Percentiles rank a stretch among this genome's conserved stretches.
These are phyloP conservation scores for Boletus speciosus DNA, from an alignment of 768 basidiomycete species.

Conservation along the genomic window DNA sequence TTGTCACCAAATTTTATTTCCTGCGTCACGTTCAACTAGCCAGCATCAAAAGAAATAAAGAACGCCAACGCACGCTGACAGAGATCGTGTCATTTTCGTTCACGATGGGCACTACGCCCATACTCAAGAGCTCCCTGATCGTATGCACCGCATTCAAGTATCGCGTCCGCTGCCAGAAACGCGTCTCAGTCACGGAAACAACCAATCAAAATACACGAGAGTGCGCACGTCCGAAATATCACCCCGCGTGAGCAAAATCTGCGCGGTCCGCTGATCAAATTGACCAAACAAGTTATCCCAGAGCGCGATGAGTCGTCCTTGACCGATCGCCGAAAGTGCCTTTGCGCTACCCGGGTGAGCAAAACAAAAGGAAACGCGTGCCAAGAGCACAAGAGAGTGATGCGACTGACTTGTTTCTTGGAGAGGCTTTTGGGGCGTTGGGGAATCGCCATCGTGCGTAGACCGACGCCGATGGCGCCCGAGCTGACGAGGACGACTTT, in stretches of 20 bases:
- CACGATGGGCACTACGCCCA: constrained; percentile 97
- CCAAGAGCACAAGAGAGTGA: background rate
- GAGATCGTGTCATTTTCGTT: constrained; percentile 99
- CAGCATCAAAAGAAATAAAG: background rate
- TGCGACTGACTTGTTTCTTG: constrained; percentile 79
- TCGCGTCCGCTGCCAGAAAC: constrained; percentile 67
- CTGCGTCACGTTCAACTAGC: constrained; percentile 37
- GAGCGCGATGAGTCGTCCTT: constrained; percentile 91
- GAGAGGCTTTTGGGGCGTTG: constrained; percentile 79
- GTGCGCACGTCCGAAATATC: constrained; percentile 90
- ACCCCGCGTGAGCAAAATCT: constrained; percentile 88
- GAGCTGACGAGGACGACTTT: constrained; percentile 95
- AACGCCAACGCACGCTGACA: constrained; percentile 70
- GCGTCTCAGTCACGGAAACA: background rate
- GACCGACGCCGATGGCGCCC: constrained; percentile 95
- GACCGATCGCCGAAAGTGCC: constrained; percentile 96
- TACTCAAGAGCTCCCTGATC: constrained; percentile 81
- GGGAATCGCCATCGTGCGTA: constrained; percentile 85
- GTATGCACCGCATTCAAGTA: constrained; percentile 98
- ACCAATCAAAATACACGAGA: background rate
- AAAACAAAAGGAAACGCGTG: background rate
- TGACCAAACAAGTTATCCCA: constrained; percentile 98
- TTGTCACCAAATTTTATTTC: constrained; percentile 99
- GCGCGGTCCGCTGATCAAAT: constrained; percentile 92
- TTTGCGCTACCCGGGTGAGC: constrained; percentile 35